Conservation (phyloP, 179 eudicot species). For the Patellifolia procumbens region DNA sequence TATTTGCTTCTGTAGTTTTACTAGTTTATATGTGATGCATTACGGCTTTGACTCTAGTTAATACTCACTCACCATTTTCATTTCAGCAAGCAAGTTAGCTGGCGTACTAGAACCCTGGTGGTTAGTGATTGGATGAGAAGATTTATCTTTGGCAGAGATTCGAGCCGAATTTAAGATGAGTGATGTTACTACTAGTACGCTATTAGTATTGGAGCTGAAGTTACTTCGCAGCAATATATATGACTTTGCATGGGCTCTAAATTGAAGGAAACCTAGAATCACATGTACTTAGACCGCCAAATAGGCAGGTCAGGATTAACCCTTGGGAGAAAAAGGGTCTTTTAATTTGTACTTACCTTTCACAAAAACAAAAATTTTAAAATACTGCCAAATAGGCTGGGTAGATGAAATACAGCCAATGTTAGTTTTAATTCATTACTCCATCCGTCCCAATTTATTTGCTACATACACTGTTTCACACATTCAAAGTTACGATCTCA, state of each 20-base stretch:
- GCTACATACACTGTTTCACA: too few species aligned
- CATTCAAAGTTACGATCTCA: too few species aligned
- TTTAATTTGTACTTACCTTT: too few species aligned
- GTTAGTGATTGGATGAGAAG: slow-evolving; percentile 73
- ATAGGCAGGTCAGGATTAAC: too few species aligned
- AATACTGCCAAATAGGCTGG: too few species aligned
- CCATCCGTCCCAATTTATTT: too few species aligned
- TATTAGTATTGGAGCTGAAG: background rate
- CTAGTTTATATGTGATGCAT: too few species aligned
- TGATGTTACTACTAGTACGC: background rate
- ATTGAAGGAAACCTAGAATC: background rate
- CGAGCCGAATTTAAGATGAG: slow-evolving; percentile 59
- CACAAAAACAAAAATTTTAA: too few species aligned
- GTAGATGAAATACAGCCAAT: too few species aligned
- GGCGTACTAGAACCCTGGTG: slow-evolving; percentile 75
- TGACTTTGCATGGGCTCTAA: background rate
- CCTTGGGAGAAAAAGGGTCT: too few species aligned
- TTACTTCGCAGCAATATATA: background rate
- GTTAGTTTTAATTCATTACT: too few species aligned
- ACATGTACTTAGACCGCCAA: background rate
- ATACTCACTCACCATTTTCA: background rate
- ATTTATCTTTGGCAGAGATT: slow-evolving; percentile 75
- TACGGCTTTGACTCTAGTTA: background rate
- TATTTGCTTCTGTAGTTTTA: background rate
- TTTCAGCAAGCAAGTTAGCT: slow-evolving; percentile 86